Base-by-base conservation (phyloP, 2,329 filamentous ascomycete genomes). In the Exophiala alcalophila region DNA sequence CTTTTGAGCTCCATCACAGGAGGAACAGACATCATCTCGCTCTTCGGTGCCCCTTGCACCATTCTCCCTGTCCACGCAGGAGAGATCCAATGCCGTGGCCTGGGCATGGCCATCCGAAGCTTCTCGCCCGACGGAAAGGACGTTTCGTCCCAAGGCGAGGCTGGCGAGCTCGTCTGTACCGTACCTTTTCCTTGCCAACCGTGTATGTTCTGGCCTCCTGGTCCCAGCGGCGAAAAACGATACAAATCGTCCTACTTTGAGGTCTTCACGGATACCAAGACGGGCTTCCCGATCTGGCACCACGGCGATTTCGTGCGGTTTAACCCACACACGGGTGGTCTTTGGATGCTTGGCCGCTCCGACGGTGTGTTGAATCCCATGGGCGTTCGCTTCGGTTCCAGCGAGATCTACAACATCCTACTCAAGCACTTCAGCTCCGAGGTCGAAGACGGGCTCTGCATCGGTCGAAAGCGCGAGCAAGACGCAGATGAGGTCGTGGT, bases 351-450 rank as follows among this genome's bases (percentile, higher is more conserved):
- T 0, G 91, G 92, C 2, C 78, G 91, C 18, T 92, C 85, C 37
- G 91, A 98, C 57, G 92, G 92, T 3, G 86, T 97, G 4, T 69
- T 98, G 8, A 98, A 98, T 62, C 92, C 91, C 0, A 80, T 84
- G 0, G 91, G 92, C 2, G 88, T 98, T 19, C 75, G 91, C 0
- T 97, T 98, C 60, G 91, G 91, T 4, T 89, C 83, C 23, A 89
- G 91, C 1, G 91, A 98, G 70, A 95, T 98, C 18, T 97, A 97
- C 66, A 97, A 96, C 61, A 74, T 96, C n/a, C 68, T 97, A 16
- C 78, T 92, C 2, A 81, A 86, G 53, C 84, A 89, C 65, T 96
- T 96, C 57, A 77, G 81, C 0, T 68, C 74, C 8, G 78, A 91
- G 42, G 72, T 97, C 12, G 83, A 88, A 47, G 91, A 98, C 57